Conservation (phyloP, 2,329 filamentous ascomycete species). For the Aspergillus uvarum region DNA sequence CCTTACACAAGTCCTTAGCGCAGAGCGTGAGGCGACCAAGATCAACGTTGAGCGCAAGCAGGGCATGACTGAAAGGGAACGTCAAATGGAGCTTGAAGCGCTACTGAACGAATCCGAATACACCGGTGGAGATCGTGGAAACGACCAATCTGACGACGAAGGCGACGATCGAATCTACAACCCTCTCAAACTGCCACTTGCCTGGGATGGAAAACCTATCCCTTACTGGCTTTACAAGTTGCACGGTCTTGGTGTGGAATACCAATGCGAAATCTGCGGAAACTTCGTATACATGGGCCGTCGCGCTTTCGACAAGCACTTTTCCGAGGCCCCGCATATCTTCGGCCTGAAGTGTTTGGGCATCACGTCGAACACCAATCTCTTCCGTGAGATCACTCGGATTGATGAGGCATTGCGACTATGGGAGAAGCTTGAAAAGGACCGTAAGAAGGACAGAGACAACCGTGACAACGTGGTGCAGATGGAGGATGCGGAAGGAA, state of each 20-base stretch:
- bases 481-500: conserved; percentile 97
- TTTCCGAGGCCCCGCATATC: conserved; percentile 89
- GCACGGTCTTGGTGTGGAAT: conserved; percentile 91
- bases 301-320: conserved; percentile 96
- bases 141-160: conserved; percentile 68
- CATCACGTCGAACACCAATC: conserved; percentile 76
- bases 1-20: conserved; percentile 77
- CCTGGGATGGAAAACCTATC: conserved; percentile 98
- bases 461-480: conserved; percentile 84
- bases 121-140: conserved; percentile 36
- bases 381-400: conserved; percentile 90
- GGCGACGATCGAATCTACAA: conserved; percentile 93
- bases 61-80: conserved; percentile 95
- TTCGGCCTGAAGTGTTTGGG: conserved; percentile 92
- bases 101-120: conserved; percentile 64
- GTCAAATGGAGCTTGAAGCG: conserved; percentile 89
- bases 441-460: conserved; percentile 74
- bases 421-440: conserved; percentile 90
- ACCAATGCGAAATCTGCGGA: conserved; percentile 92
- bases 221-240: conserved; percentile 98
- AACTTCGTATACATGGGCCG: conserved; percentile 99
- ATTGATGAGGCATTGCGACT: conserved; percentile 86
- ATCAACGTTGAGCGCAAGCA: conserved; percentile 95
- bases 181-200: conserved; percentile 88
- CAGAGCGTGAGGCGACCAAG: conserved; percentile 82